Percentiles rank a stretch among this genome's conserved stretches.
These are phyloP conservation scores for Podosphaera leucotricha DNA, from an alignment of 2,329 filamentous ascomycete species.

Conservation along the genomic window DNA sequence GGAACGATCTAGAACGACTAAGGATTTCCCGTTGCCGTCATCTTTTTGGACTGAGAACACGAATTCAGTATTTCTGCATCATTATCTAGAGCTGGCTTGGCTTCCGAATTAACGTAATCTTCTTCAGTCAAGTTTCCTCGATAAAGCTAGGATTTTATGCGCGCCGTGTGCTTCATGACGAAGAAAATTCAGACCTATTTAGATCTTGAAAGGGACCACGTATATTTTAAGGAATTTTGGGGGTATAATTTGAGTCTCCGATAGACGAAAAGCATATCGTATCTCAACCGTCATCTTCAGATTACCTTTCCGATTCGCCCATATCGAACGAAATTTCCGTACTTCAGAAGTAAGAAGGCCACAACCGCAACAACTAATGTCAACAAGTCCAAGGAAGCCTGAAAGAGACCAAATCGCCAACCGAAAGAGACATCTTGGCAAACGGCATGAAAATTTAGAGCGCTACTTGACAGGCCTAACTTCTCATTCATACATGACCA, in stretches of 20 bases:
- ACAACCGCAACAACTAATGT: constrained; percentile 6
- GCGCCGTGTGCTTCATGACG: background rate
- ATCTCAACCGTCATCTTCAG: background rate
- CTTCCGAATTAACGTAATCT: background rate
- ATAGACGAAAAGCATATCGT: background rate
- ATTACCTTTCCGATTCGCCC: constrained; percentile 5
- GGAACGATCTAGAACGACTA: background rate
- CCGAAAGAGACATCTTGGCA: constrained; percentile 6
- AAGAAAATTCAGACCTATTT: background rate
- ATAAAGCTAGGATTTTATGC: background rate
- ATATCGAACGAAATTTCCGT: constrained; percentile 5
- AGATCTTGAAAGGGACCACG: too few relatives aligned
- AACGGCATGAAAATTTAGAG: constrained; percentile 6
- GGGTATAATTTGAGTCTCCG: background rate
- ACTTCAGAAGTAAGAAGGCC: constrained; percentile 6
- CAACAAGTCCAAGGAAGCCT: constrained; percentile 8
- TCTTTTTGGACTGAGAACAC: background rate
- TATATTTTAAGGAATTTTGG: background rate
- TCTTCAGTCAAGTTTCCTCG: background rate
- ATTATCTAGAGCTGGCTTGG: background rate
- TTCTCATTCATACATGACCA: constrained; percentile 8
- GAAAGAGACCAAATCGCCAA: constrained; percentile 9
- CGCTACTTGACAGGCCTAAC: constrained; percentile 4
- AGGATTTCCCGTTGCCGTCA: background rate
- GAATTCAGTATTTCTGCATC: background rate